phyloP scores from a whole-genome alignment of 108 stramenopile genomes.

The Conticribra weissflogii region DNA sequence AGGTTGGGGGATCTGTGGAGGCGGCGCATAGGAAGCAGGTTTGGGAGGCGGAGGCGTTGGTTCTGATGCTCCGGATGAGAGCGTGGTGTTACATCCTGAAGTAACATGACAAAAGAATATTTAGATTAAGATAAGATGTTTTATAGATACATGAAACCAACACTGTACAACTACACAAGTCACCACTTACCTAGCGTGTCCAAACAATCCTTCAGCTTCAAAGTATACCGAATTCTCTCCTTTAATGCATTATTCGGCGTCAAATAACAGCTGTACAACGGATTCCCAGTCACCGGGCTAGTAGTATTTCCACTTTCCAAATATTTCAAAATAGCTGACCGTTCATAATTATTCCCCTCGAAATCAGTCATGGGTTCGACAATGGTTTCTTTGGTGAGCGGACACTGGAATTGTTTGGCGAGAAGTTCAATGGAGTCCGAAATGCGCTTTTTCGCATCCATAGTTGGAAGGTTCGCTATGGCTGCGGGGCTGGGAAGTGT shows the following conservation, averaged over 20 bases:
- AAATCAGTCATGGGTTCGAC: constrained; percentile 44
- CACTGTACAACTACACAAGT: neutral
- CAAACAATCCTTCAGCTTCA: constrained; percentile 34
- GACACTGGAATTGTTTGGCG: constrained; percentile 27
- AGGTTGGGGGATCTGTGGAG: too few relatives aligned
- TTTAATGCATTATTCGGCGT: constrained; percentile 33
- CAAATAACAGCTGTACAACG: constrained; percentile 27
- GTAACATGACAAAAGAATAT: neutral
- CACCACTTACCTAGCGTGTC: constrained; percentile 34
- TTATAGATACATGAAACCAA: neutral
- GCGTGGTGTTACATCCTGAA: neutral
- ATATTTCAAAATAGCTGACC: constrained; percentile 40
- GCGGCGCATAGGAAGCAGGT: neutral
- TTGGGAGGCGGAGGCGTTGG: neutral
- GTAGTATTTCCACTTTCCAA: constrained; percentile 36
- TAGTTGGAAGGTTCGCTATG: neutral
- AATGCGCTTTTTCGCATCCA: constrained; percentile 12
- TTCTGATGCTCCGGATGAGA: neutral
- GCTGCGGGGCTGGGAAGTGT: neutral
- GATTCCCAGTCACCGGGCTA: constrained; percentile 41
- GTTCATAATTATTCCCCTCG: constrained; percentile 45
- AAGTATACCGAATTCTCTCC: constrained; percentile 31
- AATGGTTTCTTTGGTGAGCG: constrained; percentile 39
- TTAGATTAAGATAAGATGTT: too few relatives aligned
- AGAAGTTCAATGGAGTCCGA: constrained; percentile 17